Percentiles rank a stretch among this genome's conserved stretches.
These are phyloP conservation scores for Vaccinium darrowii DNA, from an alignment of 148 eudicot species.

Conservation along the genomic window DNA sequence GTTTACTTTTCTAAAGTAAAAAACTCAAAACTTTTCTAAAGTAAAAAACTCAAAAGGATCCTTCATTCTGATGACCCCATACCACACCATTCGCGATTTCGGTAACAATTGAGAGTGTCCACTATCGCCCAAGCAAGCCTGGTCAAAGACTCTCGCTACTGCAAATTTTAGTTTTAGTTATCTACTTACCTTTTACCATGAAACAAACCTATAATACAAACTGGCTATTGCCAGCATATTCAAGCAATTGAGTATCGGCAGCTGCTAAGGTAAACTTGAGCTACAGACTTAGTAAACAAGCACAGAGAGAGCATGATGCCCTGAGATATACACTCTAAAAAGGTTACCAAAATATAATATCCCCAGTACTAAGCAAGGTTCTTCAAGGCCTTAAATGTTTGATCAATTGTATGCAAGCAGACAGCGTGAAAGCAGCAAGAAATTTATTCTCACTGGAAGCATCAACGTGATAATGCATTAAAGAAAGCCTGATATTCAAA, in stretches of 20 bases:
- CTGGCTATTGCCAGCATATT: neutral
- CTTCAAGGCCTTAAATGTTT: neutral
- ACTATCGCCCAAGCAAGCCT: neutral
- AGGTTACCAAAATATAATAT: neutral
- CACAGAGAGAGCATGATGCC: too few relatives aligned
- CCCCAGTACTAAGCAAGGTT: neutral
- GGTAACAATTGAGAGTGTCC: neutral
- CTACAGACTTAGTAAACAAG: too few relatives aligned
- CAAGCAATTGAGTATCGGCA: neutral
- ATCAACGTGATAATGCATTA: neutral
- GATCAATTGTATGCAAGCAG: neutral
- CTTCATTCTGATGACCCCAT: neutral
- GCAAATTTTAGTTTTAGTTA: constrained; percentile 2
- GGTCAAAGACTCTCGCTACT: neutral
- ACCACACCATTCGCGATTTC: neutral
- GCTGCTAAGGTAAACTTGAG: too few relatives aligned
- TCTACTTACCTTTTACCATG: constrained; percentile 3
- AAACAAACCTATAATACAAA: neutral
- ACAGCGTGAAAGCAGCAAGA: neutral
- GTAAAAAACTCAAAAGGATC: neutral
- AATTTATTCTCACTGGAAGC: neutral
- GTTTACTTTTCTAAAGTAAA: neutral
- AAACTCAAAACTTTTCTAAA: neutral
- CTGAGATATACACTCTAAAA: neutral
- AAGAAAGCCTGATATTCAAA: neutral